Conservation (phyloP, 257 asterid species). For the Fraxinus americana region DNA sequence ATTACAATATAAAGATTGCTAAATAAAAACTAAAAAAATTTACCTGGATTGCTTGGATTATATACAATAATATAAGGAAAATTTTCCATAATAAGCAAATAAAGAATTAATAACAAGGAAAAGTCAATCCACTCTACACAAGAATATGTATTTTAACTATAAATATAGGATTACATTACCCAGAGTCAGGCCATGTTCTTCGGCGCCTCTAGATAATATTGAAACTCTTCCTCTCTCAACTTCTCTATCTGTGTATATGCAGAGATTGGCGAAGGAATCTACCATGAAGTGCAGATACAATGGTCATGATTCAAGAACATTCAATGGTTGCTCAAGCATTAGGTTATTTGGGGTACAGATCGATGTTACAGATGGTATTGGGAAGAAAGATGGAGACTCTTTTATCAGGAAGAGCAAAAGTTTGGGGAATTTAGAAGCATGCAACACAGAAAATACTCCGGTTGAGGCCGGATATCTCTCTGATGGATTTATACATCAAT, state of each 20-base stretch:
- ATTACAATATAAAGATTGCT: background rate
- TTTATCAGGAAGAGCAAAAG: constrained; percentile 51
- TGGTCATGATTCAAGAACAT: constrained; percentile 38
- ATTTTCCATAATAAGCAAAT: background rate
- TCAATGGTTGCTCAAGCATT: constrained; percentile 35
- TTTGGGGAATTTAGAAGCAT: constrained; percentile 36
- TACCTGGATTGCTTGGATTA: background rate
- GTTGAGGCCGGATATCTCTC: constrained; percentile 45
- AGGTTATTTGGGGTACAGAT: constrained; percentile 65
- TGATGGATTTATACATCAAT: constrained; percentile 40
- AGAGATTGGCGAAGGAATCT: constrained; percentile 15
- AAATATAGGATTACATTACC: constrained; percentile 1
- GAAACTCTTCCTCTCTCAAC: background rate
- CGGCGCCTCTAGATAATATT: constrained; percentile 11
- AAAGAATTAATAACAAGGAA: background rate
- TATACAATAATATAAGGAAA: background rate
- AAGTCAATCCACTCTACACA: background rate
- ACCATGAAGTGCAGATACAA: constrained; percentile 35
- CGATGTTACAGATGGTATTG: constrained; percentile 19
- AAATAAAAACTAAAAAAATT: background rate
- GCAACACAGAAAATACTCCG: constrained; percentile 14
- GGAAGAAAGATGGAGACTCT: background rate
- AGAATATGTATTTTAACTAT: background rate
- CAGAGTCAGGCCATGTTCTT: constrained; percentile 21
- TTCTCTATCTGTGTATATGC: background rate